Conservation (phyloP, 371 early-diverging fungal species). For the Syncephalastrum sp. region DNA sequence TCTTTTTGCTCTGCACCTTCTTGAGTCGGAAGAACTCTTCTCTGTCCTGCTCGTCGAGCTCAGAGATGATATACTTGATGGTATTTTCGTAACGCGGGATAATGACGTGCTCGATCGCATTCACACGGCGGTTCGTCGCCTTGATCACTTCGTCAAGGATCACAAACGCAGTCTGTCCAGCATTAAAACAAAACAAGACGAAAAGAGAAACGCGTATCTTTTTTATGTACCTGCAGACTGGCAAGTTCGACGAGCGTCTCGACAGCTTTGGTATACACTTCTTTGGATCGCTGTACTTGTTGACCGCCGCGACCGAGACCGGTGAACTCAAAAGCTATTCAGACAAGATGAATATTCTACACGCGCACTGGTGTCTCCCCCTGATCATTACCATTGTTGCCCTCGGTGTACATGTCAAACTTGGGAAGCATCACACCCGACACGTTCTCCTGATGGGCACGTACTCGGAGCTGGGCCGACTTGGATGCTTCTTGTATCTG, state of each 20-base stretch:
- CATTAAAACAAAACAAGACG: neutral
- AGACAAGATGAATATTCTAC: conserved; percentile 8
- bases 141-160: conserved; percentile 99
- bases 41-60: conserved; percentile 99
- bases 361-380: neutral
- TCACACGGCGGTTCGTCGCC: conserved; percentile 98
- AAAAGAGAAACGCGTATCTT: conserved; percentile 4
- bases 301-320: conserved; percentile 99
- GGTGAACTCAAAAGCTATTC: conserved; percentile 87
- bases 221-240: conserved; percentile 78
- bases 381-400: conserved; percentile 69
- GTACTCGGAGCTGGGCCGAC: conserved; percentile 86
- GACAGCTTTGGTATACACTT: conserved; percentile 92
- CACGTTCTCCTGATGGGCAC: conserved; percentile 94
- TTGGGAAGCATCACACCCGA: conserved; percentile 96
- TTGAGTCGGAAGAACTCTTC: conserved; percentile 99
- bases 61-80: conserved; percentile 94
- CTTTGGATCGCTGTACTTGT: conserved; percentile 92
- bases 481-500: conserved; percentile 94
- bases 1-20: conserved; percentile 98
- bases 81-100: conserved; percentile 99
- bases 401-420: conserved; percentile 86
- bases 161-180: conserved; percentile 67
- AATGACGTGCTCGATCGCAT: conserved; percentile 99
- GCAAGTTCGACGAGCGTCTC: conserved; percentile 95